phyloP scores from a whole-genome alignment of 1,284 basidiomycete genomes.

The Tetrapyrgos nigripes region DNA sequence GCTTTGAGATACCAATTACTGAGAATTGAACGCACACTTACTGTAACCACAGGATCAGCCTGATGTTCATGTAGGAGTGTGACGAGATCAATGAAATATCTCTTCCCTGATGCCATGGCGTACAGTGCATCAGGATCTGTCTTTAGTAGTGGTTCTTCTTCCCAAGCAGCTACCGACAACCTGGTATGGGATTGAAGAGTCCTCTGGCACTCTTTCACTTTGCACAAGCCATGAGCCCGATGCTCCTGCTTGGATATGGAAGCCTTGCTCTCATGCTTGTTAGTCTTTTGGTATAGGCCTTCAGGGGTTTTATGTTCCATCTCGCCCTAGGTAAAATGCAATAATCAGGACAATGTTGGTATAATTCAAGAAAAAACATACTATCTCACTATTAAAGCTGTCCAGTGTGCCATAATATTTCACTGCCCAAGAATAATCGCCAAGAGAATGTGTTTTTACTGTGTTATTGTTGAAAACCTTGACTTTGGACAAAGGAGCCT shows the following conservation, averaged over 20 bases:
- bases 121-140: conserved; percentile 16
- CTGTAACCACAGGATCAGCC: background rate
- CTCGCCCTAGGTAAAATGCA: conserved; percentile 31
- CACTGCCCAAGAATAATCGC: conserved; percentile 1
- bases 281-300: conserved; percentile 32
- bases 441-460: conserved; percentile 22
- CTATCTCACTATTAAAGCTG: background rate
- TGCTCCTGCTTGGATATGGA: conserved; percentile 35
- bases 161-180: conserved; percentile 7
- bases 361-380: conserved; percentile 19
- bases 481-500: background rate
- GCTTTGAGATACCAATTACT: too few species aligned
- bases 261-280: conserved; percentile 29
- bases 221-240: background rate
- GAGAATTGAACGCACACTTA: too few species aligned
- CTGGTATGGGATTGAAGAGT: too few species aligned
- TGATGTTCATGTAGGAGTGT: background rate
- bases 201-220: too few species aligned
- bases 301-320: conserved; percentile 39
- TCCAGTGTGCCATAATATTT: conserved; percentile 15
- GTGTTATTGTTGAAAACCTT: conserved; percentile 9
- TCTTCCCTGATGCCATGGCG: conserved; percentile 17
- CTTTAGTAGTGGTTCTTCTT: conserved; percentile 18
- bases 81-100: background rate
- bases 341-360: background rate